Conservation (phyloP, 768 basidiomycete genomes). For the Kwoniella heveanensis region DNA sequence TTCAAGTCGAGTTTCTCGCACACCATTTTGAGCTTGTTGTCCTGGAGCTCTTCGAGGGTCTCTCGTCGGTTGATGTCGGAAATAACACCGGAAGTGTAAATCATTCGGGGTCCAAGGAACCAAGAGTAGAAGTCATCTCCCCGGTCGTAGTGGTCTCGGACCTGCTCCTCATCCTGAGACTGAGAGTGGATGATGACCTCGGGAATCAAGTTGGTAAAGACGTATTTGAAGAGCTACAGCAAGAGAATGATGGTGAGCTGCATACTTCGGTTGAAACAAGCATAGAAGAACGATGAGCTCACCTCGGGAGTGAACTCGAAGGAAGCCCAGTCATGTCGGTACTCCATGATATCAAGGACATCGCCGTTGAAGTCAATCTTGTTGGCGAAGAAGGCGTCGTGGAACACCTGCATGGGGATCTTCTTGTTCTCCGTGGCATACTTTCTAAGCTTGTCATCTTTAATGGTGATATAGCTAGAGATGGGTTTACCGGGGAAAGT, state of each 20-base stretch:
- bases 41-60: slow-evolving; percentile 90
- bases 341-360: slow-evolving; percentile 88
- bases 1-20: slow-evolving; percentile 91
- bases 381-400: slow-evolving; percentile 95
- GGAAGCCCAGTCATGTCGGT: slow-evolving; percentile 92
- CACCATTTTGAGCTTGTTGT: slow-evolving; percentile 94
- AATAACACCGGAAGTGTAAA: slow-evolving; percentile 94
- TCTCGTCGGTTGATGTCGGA: slow-evolving; percentile 70
- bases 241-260: slow-evolving; percentile 10
- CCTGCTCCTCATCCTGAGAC: slow-evolving; percentile 89
- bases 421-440: slow-evolving; percentile 69
- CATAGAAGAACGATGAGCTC: no score
- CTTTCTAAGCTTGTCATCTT: slow-evolving; percentile 76
- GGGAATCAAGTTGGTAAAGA: slow-evolving; percentile 82
- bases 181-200: slow-evolving; percentile 91
- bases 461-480: slow-evolving; percentile 86
- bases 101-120: slow-evolving; percentile 62
- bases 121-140: slow-evolving; percentile 96
- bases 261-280: no score
- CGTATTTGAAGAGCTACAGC: slow-evolving; percentile 80
- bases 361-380: slow-evolving; percentile 99
- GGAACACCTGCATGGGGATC: slow-evolving; percentile 96
- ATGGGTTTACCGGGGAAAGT: slow-evolving; percentile 79
- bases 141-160: slow-evolving; percentile 93
- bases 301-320: slow-evolving; percentile 81